Evolutionary conservation across 1,284 basidiomycete species (phyloP).

Genomic region (Apiotrichum mycotoxinovorans): DNA sequence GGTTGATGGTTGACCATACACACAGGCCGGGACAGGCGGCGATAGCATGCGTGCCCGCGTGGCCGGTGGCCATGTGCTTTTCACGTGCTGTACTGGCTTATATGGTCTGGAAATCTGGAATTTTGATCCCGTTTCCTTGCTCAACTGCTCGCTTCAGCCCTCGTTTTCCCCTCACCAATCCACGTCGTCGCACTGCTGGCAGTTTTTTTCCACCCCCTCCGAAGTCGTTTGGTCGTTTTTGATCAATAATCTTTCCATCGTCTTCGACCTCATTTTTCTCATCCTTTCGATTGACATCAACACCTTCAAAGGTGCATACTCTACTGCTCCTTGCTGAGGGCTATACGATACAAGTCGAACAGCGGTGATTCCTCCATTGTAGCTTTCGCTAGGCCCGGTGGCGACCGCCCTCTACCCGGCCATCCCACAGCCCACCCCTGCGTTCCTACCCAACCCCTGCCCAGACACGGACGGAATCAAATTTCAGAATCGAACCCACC

Average conservation of each 20-base stretch:
- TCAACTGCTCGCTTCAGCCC: too few species aligned
- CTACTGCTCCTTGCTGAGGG: background rate
- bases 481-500: background rate
- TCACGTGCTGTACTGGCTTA: too few species aligned
- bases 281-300: background rate
- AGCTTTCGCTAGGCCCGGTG: conserved; percentile 6
- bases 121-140: conserved; percentile 4
- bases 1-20: too few species aligned
- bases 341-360: conserved; percentile 4
- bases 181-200: background rate
- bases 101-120: background rate
- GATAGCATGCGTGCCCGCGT: too few species aligned
- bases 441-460: background rate
- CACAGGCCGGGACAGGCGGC: too few species aligned
- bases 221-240: background rate
- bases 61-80: background rate
- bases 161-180: too few species aligned
- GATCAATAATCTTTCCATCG: background rate
- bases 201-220: too few species aligned
- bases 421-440: background rate
- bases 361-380: conserved; percentile 6
- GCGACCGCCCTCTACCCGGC: conserved; percentile 2
- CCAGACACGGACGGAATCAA: background rate
- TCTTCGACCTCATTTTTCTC: background rate
- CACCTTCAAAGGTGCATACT: background rate